These are phyloP conservation scores for Chimonanthus praecox DNA, from an alignment of 164 flowering plant species.

Conservation along the genomic window DNA sequence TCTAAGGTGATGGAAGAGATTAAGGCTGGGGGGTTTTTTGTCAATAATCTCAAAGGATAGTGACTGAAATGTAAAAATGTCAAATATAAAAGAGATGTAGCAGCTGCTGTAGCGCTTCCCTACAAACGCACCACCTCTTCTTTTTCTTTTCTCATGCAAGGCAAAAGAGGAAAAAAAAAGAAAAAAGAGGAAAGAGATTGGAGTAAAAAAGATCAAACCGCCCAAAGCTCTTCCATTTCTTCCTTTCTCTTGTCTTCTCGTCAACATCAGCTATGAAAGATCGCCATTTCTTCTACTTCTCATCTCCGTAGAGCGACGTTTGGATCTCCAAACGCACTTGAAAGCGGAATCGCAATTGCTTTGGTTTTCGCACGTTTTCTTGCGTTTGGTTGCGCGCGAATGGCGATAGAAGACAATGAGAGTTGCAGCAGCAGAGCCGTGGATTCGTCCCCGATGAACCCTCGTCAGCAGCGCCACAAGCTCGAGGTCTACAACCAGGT, in stretches of 20 bases:
- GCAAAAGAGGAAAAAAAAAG: too few species aligned
- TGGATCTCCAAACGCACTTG: background rate
- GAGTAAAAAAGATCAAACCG: too few species aligned
- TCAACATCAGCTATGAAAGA: background rate
- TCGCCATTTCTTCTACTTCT: background rate
- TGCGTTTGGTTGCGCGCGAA: constrained; percentile 6
- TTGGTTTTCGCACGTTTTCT: background rate
- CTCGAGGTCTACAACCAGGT: constrained; percentile 66
- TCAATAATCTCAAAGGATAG: too few species aligned
- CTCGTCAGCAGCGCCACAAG: constrained; percentile 46
- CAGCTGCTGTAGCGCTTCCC: background rate
- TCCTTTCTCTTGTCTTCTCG: background rate
- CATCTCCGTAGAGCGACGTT: background rate
- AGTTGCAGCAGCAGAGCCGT: constrained; percentile 73
- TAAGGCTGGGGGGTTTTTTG: too few species aligned
- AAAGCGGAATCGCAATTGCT: background rate
- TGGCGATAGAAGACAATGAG: constrained; percentile 74
- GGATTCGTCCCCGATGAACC: constrained; percentile 39
- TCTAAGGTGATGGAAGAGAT: too few species aligned
- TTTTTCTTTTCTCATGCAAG: background rate
- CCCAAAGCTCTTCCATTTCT: background rate
- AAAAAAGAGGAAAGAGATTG: too few species aligned
- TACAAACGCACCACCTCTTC: background rate
- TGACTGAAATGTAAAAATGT: too few species aligned
- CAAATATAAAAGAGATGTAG: too few species aligned